Evolutionary conservation across 306 rosid genomes (phyloP).

Genomic region (Casuarina equisetifolia): DNA sequence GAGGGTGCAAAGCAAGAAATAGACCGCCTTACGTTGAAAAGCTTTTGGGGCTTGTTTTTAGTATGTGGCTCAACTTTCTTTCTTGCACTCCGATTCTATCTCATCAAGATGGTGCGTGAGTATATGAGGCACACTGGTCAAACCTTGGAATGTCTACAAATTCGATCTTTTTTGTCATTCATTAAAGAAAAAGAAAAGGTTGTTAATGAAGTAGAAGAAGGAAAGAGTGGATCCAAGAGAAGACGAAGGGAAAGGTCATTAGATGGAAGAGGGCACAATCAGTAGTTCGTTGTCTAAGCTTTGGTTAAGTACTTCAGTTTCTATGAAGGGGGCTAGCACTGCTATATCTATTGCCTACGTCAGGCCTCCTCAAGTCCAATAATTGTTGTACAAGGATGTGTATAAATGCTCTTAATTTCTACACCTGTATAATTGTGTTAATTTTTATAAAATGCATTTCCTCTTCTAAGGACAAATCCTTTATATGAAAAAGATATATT

Average conservation of each 20-base stretch:
- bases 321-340: no score
- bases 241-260: slow-evolving; percentile 56
- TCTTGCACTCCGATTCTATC: slow-evolving; percentile 47
- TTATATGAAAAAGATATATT: no score
- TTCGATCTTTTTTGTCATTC: slow-evolving; percentile 64
- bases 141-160: slow-evolving; percentile 31
- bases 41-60: slow-evolving; percentile 83
- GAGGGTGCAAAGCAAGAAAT: slow-evolving; percentile 59
- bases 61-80: slow-evolving; percentile 62
- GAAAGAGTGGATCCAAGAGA: slow-evolving; percentile 42
- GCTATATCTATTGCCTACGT: no score
- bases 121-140: slow-evolving; percentile 38
- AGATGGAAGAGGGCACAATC: slow-evolving; percentile 18
- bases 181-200: slow-evolving; percentile 64
- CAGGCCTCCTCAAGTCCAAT: no score
- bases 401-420: no score
- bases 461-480: no score
- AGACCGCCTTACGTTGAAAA: slow-evolving; percentile 63
- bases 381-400: no score
- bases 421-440: no score
- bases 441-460: no score
- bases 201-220: not conserved
- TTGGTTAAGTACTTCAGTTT: no score
- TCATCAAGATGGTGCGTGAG: slow-evolving; percentile 46
- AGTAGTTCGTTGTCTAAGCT: no score